A percentile compares a stretch with the other conserved stretches of the same genome.
phyloP scores from a whole-genome alignment of 2,329 filamentous ascomycete species.

The Beauveria bassiana region DNA sequence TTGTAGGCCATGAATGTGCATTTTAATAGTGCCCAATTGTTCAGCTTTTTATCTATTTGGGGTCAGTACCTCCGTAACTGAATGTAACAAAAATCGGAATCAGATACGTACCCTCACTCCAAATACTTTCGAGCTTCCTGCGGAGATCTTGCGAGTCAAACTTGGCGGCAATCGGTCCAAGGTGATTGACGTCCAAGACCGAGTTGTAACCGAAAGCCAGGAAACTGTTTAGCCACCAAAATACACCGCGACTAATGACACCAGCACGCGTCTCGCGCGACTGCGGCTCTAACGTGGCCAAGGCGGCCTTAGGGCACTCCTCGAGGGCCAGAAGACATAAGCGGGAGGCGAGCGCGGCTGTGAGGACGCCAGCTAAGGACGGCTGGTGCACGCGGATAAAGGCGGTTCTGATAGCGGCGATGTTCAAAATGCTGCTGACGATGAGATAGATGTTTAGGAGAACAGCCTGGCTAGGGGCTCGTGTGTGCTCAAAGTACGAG shows the following conservation, averaged over 20 bases:
- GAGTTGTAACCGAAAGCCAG: conserved; percentile 20
- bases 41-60: conserved; percentile 16
- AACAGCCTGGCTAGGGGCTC: conserved; percentile 24
- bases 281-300: conserved; percentile 15
- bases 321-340: conserved; percentile 23
- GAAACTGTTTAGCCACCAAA: conserved; percentile 29
- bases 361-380: conserved; percentile 21
- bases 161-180: conserved; percentile 23
- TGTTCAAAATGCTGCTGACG: conserved; percentile 25
- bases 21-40: conserved; percentile 17
- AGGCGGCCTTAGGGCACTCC: conserved; percentile 20
- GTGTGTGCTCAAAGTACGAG: conserved; percentile 27
- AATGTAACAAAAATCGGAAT: background rate
- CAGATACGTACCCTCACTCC: conserved; percentile 16
- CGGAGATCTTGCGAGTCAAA: conserved; percentile 19
- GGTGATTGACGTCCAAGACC: conserved; percentile 18
- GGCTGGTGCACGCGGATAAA: conserved; percentile 22
- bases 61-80: background rate
- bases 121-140: conserved; percentile 15
- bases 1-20: conserved; percentile 22
- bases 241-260: conserved; percentile 25
- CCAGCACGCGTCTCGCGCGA: conserved; percentile 26
- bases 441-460: conserved; percentile 26
- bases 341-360: conserved; percentile 21
- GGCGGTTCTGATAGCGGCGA: conserved; percentile 24